Conservation (phyloP, 2,329 filamentous ascomycete species). For the Trichothecium sympodiale region DNA sequence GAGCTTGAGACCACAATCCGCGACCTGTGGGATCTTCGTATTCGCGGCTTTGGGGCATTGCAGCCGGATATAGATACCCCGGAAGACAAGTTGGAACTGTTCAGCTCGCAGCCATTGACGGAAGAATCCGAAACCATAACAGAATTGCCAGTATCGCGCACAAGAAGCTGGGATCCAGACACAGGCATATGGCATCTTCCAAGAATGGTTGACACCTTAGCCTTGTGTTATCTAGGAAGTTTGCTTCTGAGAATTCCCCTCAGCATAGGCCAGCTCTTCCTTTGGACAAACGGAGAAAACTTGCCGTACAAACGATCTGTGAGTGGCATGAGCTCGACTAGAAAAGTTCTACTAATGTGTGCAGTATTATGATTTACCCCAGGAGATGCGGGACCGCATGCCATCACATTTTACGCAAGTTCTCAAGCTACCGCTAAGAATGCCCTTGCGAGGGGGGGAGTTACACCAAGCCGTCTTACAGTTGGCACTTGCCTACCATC, state of each 20-base stretch:
- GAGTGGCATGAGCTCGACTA: slow-evolving; percentile 15
- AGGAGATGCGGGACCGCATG: slow-evolving; percentile 53
- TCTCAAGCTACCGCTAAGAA: slow-evolving; percentile 38
- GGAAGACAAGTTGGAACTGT: slow-evolving; percentile 14
- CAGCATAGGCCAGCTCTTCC: slow-evolving; percentile 60
- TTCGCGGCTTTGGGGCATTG: slow-evolving; percentile 31
- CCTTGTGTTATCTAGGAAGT: slow-evolving; percentile 68
- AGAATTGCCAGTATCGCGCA: not conserved
- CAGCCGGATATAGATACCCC: slow-evolving; percentile 12
- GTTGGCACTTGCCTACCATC: slow-evolving; percentile 50
- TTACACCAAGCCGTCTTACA: slow-evolving; percentile 56
- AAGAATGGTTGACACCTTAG: slow-evolving; percentile 62
- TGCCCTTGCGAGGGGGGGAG: slow-evolving; percentile 36
- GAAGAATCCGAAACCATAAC: not conserved
- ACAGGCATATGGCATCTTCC: slow-evolving; percentile 46
- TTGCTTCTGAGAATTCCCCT: slow-evolving; percentile 66
- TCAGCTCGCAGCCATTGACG: slow-evolving; percentile 25
- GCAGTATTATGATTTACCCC: slow-evolving; percentile 46
- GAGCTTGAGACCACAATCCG: slow-evolving; percentile 71
- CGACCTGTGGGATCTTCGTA: slow-evolving; percentile 75
- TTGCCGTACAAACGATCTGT: slow-evolving; percentile 64
- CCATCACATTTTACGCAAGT: slow-evolving; percentile 48
- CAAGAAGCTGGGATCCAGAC: slow-evolving; percentile 18
- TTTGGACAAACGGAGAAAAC: slow-evolving; percentile 56
- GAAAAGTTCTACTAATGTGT: not conserved